Conservation (phyloP, 1,139 yeast species). For the Hansenula lynferdii region DNA sequence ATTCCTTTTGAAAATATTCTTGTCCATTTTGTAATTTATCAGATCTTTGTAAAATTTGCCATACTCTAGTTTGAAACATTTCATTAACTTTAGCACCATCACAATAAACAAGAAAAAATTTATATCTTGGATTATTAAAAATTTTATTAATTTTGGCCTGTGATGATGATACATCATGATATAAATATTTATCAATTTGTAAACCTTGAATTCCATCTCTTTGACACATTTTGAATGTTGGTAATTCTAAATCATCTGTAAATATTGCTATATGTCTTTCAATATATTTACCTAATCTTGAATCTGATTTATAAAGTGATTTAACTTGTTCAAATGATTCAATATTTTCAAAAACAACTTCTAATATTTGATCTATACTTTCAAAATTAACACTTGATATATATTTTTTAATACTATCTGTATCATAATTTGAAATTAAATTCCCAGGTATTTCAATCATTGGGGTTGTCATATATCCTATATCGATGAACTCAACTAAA, state of each 20-base stretch:
- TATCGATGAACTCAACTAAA: no score
- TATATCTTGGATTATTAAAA: neutral
- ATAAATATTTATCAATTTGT: neutral
- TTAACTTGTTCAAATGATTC: neutral
- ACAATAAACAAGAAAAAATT: neutral
- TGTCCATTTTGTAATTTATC: neutral
- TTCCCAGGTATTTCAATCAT: neutral
- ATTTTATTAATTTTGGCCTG: neutral
- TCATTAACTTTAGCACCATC: neutral
- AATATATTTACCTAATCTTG: neutral
- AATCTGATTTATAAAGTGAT: neutral
- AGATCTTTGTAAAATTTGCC: neutral
- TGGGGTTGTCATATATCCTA: no score
- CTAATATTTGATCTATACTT: neutral
- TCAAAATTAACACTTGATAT: no score
- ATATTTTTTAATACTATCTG: no score
- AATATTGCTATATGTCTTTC: neutral
- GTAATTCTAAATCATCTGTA: neutral
- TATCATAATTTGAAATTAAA: neutral
- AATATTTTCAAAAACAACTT: neutral
- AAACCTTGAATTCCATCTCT: neutral
- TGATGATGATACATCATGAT: neutral
- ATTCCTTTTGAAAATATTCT: no score
- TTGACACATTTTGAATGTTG: neutral
- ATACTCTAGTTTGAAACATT: neutral